Evolutionary conservation across 2,329 filamentous ascomycete genomes (phyloP), one percentile per base, ranked within the genome.

Genomic region (Cytospora mali): DNA sequence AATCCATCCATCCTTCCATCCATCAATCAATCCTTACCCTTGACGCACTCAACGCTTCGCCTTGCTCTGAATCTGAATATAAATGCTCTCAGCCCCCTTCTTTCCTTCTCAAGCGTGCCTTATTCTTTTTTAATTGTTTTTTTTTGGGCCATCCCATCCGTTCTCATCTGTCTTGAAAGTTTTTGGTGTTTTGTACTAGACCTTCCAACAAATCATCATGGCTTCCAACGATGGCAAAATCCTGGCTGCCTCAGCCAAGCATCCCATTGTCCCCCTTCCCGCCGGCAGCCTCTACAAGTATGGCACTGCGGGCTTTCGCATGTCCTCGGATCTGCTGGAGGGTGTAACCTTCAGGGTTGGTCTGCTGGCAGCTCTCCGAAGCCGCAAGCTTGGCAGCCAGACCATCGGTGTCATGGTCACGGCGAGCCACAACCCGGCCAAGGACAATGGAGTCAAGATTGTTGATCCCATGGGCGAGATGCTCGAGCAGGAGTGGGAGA

Each of bases 401-500:
- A 90, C 92, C 70, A 96, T 99, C 72, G 95, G 95, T 72, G 89
- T 99, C 69, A 97, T 97, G 93, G 91, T 97, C 75, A 97, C 93
- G 49, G 93, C 93, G 66, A 96, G 91, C 72, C 93, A 97, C 82
- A 97, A 97, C 78, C 91, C 91, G 21, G 89, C 93, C 35, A 84
- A 87, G 70, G 93, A 97, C 78, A 97, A 97, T 76, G 93, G 93
- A 57, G 90, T 97, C 75, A 97, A 97, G 84, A 87, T 99, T 69
- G 92, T 99, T 67, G 95, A 99, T 76, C 95, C 95, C 14, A 90
- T 96, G 88, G 94, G 95, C 68, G 95, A 98, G 76, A 98, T 98
- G 95, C 84, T 97, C 55, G 92, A 96, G 85, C 89, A 93, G 76
- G 91, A 94, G 65, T 99, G 95, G 95, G 95, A 99, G 79, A 81